A percentile compares a stretch with the other conserved stretches of the same genome.
These are phyloP conservation scores for Saccharomyces hybrid DNA, from an alignment of 1,139 yeast species.

Conservation along the genomic window DNA sequence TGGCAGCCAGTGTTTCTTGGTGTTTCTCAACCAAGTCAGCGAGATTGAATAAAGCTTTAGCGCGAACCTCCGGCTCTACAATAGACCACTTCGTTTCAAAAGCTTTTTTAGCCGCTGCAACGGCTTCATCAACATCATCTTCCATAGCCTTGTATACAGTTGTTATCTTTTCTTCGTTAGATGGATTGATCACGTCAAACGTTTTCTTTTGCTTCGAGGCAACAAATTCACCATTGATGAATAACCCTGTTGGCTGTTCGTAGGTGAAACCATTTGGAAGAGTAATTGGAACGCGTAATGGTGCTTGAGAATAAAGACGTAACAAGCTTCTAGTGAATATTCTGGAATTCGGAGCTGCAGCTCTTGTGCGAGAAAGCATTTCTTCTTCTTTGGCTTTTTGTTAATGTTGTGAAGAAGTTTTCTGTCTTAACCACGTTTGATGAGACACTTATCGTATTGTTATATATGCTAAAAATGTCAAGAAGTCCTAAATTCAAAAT, in stretches of 20 bases:
- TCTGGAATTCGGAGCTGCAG: slow-evolving; percentile 8
- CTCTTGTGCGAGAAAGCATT: slow-evolving; percentile 14
- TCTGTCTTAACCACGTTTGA: not conserved
- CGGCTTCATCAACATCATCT: slow-evolving; percentile 43
- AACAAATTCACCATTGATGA: slow-evolving; percentile 42
- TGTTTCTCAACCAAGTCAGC: slow-evolving; percentile 55
- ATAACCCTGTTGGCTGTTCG: slow-evolving; percentile 49
- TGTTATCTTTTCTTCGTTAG: slow-evolving; percentile 41
- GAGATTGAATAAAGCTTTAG: slow-evolving; percentile 45
- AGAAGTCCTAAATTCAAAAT: not conserved
- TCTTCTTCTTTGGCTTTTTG: slow-evolving; percentile 1
- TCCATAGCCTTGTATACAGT: slow-evolving; percentile 40
- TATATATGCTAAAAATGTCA: not conserved
- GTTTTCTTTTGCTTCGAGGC: slow-evolving; percentile 35
- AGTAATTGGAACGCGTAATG: slow-evolving; percentile 42
- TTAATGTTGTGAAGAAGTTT: not conserved
- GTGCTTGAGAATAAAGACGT: slow-evolving; percentile 32
- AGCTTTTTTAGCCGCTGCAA: slow-evolving; percentile 40
- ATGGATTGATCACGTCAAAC: slow-evolving; percentile 39
- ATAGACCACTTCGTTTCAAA: slow-evolving; percentile 37
- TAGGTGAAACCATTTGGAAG: slow-evolving; percentile 45
- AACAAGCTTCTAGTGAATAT: slow-evolving; percentile 9
- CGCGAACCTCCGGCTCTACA: slow-evolving; percentile 44
- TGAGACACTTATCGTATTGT: not conserved
- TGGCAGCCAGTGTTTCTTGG: slow-evolving; percentile 43